phyloP scores from a whole-genome alignment of 495 filamentous ascomycete genomes.

The Oleoguttula mirabilis region DNA sequence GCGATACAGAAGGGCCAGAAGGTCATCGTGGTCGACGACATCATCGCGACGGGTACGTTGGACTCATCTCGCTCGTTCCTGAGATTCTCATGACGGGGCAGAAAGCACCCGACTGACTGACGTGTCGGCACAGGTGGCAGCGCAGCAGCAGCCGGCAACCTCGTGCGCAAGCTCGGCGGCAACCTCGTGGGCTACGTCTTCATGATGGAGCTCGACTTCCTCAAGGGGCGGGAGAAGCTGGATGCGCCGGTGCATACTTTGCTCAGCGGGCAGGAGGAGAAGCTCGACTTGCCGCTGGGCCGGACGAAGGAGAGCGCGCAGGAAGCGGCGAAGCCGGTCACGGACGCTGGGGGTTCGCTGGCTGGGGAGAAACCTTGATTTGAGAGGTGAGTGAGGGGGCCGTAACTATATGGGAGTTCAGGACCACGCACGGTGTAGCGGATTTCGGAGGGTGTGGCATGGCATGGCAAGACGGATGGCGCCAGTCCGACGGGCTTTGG shows the following conservation, averaged over 20 bases:
- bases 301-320: constrained; percentile 6
- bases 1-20: constrained; percentile 75
- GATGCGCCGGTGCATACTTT: constrained; percentile 76
- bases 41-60: constrained; percentile 90
- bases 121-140: constrained; percentile 83
- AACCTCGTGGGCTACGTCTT: constrained; percentile 79
- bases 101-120: too few species aligned
- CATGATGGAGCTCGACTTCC: constrained; percentile 89
- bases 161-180: constrained; percentile 79
- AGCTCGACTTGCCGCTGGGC: background rate
- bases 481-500: too few species aligned
- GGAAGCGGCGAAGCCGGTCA: background rate
- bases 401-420: background rate
- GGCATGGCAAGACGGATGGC: too few species aligned
- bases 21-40: constrained; percentile 89
- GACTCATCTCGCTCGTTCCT: too few species aligned
- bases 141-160: constrained; percentile 71
- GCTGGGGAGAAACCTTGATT: constrained; percentile 4
- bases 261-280: constrained; percentile 48
- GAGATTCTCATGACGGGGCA: too few species aligned
- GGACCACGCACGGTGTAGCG: too few species aligned
- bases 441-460: too few species aligned
- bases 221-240: constrained; percentile 84
- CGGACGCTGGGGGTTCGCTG: constrained; percentile 5
- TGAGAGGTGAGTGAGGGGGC: background rate